These are phyloP conservation scores for Debaryomyces fabryi DNA, from an alignment of 1,139 yeast species.

Conservation along the genomic window DNA sequence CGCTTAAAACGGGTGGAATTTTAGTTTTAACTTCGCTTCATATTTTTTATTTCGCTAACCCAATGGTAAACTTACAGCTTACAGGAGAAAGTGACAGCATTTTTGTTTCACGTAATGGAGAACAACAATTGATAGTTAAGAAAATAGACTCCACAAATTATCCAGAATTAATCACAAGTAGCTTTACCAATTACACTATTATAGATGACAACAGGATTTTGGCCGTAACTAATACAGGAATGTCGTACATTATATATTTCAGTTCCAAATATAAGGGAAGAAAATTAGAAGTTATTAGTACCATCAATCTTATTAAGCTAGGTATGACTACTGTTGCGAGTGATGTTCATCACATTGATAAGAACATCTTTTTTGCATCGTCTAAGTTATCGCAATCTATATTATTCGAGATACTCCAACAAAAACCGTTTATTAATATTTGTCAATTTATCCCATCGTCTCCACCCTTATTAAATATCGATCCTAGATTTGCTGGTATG, in stretches of 20 bases:
- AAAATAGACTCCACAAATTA: slow-evolving; percentile 6
- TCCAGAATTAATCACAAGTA: slow-evolving; percentile 1
- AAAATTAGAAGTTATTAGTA: slow-evolving; percentile 16
- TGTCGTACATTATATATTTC: slow-evolving; percentile 30
- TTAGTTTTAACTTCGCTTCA: slow-evolving; percentile 33
- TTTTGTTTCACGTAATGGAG: slow-evolving; percentile 14
- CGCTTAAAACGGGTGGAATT: slow-evolving; percentile 31
- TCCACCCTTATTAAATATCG: slow-evolving; percentile 41
- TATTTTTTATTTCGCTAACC: slow-evolving; percentile 36
- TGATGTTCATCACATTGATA: slow-evolving; percentile 31
- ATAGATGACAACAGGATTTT: slow-evolving; percentile 34
- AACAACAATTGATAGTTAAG: slow-evolving; percentile 19
- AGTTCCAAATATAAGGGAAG: slow-evolving; percentile 14
- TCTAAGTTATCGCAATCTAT: slow-evolving; percentile 39
- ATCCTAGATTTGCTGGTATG: slow-evolving; percentile 10
- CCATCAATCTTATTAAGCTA: slow-evolving; percentile 30
- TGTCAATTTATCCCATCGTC: slow-evolving; percentile 27
- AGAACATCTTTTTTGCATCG: slow-evolving; percentile 34
- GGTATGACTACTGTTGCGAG: slow-evolving; percentile 35
- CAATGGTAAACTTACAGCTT: slow-evolving; percentile 17
- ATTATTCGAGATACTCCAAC: slow-evolving; percentile 31
- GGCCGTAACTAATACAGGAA: slow-evolving; percentile 35
- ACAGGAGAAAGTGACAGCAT: slow-evolving; percentile 12
- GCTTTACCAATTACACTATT: slow-evolving; percentile 13
- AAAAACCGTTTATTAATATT: slow-evolving; percentile 32